A percentile compares a stretch with the other conserved stretches of the same genome.
Conservation (phyloP, 176 grass and related monocot species). For the Carex littledalei region DNA sequence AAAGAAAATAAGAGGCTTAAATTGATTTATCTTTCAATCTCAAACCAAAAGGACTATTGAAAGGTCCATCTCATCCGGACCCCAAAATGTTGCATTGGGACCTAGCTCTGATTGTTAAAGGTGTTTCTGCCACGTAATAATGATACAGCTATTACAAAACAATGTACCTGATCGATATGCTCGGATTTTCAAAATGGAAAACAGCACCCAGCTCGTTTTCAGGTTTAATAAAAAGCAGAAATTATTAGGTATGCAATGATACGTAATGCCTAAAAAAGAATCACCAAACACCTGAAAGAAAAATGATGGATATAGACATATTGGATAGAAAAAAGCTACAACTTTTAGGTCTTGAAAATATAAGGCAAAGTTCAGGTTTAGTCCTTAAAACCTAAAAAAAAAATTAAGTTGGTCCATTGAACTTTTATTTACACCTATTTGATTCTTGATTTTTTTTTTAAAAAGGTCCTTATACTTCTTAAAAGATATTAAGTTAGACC, state of each 20-base stretch:
- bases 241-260: not conserved
- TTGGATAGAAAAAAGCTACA: not conserved
- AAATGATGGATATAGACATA: too few relatives aligned
- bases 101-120: not conserved
- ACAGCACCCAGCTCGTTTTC: not conserved
- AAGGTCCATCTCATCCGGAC: not conserved
- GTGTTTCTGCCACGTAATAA: not conserved
- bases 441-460: too few relatives aligned
- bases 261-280: not conserved
- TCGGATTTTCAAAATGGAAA: too few relatives aligned
- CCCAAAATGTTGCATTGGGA: not conserved
- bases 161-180: not conserved
- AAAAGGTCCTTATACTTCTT: too few relatives aligned
- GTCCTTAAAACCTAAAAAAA: too few relatives aligned
- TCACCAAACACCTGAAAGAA: too few relatives aligned
- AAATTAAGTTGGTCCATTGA: too few relatives aligned
- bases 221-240: not conserved
- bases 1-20: too few relatives aligned
- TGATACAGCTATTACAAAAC: not conserved
- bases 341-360: too few relatives aligned
- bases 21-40: not conserved
- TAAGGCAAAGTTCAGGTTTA: too few relatives aligned
- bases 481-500: too few relatives aligned
- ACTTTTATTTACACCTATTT: too few relatives aligned
- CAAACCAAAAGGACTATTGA: not conserved